Percentiles rank a stretch among this genome's conserved stretches.
Conservation (phyloP, 352 stramenopile species). For the Pythium scleroteichum region DNA sequence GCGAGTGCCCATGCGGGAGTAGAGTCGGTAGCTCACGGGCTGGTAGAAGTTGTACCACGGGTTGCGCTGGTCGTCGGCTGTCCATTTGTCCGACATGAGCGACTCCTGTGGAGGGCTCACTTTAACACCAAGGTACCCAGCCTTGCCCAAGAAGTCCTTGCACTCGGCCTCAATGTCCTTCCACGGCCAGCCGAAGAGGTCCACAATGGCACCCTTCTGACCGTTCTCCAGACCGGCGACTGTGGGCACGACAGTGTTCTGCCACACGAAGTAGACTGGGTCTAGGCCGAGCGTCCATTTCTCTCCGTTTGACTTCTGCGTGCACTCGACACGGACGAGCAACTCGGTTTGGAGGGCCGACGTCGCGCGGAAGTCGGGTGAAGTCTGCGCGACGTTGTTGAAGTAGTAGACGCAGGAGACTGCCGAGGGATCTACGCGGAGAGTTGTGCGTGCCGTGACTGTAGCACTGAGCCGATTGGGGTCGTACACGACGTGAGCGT, state of each 20-base stretch:
- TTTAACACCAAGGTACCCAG: conserved; percentile 70
- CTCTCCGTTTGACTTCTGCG: conserved; percentile 11
- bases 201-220: conserved; percentile 62
- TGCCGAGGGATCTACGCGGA: conserved; percentile 22
- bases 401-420: conserved; percentile 40
- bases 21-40: conserved; percentile 58
- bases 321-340: conserved; percentile 34
- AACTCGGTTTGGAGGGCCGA: conserved; percentile 33
- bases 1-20: conserved; percentile 56
- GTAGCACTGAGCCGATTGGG: conserved; percentile 31
- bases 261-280: conserved; percentile 68
- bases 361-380: conserved; percentile 27
- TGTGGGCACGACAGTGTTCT: conserved; percentile 37
- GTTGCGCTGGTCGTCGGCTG: conserved; percentile 43
- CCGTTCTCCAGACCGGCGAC: conserved; percentile 37
- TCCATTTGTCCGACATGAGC: conserved; percentile 43
- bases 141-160: conserved; percentile 54
- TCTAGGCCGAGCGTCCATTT: conserved; percentile 45
- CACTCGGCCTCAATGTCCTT: conserved; percentile 59
- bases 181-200: conserved; percentile 69
- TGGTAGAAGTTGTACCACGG: conserved; percentile 74
- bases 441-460: conserved; percentile 37
- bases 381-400: conserved; percentile 31
- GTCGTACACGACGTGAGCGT: conserved; percentile 44
- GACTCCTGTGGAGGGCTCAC: conserved; percentile 62